Evolutionary conservation across 352 stramenopile genomes (phyloP).

Genomic region (Globisporangium yorkense): DNA sequence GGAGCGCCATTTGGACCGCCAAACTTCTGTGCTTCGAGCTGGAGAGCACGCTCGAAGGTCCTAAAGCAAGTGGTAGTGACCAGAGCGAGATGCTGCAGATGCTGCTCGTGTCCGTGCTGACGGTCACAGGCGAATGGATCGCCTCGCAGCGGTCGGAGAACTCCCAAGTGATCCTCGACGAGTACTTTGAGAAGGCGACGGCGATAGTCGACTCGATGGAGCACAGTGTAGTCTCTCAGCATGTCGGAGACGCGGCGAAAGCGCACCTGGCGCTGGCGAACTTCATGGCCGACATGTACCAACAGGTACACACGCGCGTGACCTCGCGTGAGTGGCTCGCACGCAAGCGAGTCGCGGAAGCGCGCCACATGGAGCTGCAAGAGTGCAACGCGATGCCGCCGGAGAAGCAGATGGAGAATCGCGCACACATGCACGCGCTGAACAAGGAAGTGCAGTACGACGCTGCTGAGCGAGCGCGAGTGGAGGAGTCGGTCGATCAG

Average conservation of each 20-base stretch:
- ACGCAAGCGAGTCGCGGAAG: slow-evolving; percentile 67
- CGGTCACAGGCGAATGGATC: slow-evolving; percentile 90
- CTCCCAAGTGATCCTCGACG: slow-evolving; percentile 89
- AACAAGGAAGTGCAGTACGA: slow-evolving; percentile 89
- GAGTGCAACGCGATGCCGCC: slow-evolving; percentile 57
- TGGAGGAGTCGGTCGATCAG: slow-evolving; percentile 79
- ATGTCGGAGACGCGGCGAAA: slow-evolving; percentile 50
- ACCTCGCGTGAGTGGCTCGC: slow-evolving; percentile 88
- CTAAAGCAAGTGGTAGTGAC: slow-evolving; percentile 4
- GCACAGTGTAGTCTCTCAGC: slow-evolving; percentile 23
- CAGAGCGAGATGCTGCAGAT: slow-evolving; percentile 29
- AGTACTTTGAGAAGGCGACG: slow-evolving; percentile 86
- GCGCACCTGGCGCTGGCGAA: slow-evolving; percentile 86
- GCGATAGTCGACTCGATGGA: slow-evolving; percentile 49
- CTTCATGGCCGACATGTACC: slow-evolving; percentile 90
- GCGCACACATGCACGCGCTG: slow-evolving; percentile 57
- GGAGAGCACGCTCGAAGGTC: slow-evolving; percentile 17
- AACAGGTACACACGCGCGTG: slow-evolving; percentile 81
- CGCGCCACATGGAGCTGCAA: slow-evolving; percentile 53
- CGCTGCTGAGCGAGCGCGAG: slow-evolving; percentile 74
- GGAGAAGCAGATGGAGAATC: slow-evolving; percentile 54
- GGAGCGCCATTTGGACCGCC: slow-evolving; percentile 68
- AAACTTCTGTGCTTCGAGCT: slow-evolving; percentile 53
- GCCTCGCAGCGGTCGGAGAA: slow-evolving; percentile 90
- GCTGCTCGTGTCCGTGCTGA: slow-evolving; percentile 57